Evolutionary conservation across 768 basidiomycete species (phyloP).

Genomic region (Tricholomella constricta): DNA sequence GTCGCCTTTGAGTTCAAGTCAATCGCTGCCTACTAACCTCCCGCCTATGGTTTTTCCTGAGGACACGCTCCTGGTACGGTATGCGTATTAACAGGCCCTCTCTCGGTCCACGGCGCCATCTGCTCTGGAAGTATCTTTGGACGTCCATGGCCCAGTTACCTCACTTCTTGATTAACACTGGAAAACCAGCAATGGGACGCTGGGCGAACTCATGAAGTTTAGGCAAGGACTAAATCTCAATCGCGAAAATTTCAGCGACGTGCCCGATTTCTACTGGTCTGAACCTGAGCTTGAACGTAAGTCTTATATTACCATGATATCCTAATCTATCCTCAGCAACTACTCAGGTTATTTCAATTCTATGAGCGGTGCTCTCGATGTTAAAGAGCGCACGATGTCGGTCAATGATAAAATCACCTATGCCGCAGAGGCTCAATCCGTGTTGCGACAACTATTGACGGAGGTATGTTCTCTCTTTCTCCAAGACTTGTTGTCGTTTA

Average conservation of each 20-base stretch:
- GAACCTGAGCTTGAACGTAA: constrained; percentile 87
- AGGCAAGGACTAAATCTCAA: constrained; percentile 91
- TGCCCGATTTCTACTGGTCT: constrained; percentile 93
- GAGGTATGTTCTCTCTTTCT: constrained; percentile 51
- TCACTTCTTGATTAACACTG: constrained; percentile 71
- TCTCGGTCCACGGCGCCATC: constrained; percentile 88
- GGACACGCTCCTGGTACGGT: constrained; percentile 81
- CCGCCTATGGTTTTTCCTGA: constrained; percentile 60
- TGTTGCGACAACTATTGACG: constrained; percentile 84
- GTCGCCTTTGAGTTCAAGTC: constrained; percentile 56
- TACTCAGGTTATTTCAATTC: constrained; percentile 79
- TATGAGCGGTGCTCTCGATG: constrained; percentile 83
- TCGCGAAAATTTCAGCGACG: constrained; percentile 85
- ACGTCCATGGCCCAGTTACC: constrained; percentile 83
- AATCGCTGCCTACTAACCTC: constrained; percentile 44
- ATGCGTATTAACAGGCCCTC: constrained; percentile 89
- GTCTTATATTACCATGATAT: constrained; percentile 23
- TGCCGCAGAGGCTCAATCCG: constrained; percentile 87
- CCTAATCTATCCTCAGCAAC: neutral
- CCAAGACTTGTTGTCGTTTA: constrained; percentile 1
- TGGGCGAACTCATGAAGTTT: constrained; percentile 90
- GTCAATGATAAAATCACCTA: constrained; percentile 94
- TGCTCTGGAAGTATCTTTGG: constrained; percentile 82
- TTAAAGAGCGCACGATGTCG: constrained; percentile 75
- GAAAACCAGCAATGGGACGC: constrained; percentile 82